Evolutionary conservation across 257 asterid species (phyloP).

Genomic region (Solanum clarkiae): DNA sequence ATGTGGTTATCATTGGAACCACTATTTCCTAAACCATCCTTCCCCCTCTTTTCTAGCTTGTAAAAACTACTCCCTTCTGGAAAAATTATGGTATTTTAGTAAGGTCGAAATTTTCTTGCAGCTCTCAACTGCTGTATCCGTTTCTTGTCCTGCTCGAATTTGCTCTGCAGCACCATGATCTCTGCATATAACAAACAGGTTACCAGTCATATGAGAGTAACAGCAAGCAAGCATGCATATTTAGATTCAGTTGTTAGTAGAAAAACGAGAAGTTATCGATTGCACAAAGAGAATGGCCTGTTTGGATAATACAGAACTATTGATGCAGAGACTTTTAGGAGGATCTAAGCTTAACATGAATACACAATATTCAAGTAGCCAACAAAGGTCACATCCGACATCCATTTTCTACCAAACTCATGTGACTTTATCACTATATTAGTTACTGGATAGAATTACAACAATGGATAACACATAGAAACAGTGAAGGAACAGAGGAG

Average conservation of each 20-base stretch:
- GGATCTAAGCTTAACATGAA: background rate
- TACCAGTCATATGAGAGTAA: background rate
- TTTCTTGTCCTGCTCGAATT: conserved; percentile 88
- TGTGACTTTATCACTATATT: background rate
- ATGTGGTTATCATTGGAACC: background rate
- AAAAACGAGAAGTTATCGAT: background rate
- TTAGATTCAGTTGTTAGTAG: background rate
- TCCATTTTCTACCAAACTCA: background rate
- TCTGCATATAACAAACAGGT: conserved; percentile 26
- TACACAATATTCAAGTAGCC: background rate
- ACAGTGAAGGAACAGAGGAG: background rate
- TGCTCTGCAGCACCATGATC: conserved; percentile 76
- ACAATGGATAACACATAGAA: background rate
- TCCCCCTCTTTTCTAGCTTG: background rate
- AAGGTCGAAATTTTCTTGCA: conserved; percentile 76
- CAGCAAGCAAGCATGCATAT: background rate
- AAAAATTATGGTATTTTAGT: conserved; percentile 8
- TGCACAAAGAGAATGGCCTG: background rate
- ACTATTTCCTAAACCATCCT: background rate
- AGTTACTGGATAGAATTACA: background rate
- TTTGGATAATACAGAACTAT: background rate
- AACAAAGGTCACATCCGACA: background rate
- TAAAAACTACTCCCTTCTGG: background rate
- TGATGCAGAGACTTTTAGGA: background rate
- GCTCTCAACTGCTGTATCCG: conserved; percentile 85